Base-by-base conservation (phyloP, 2,329 filamentous ascomycete species). In the Fusarium pseudonygamai region DNA sequence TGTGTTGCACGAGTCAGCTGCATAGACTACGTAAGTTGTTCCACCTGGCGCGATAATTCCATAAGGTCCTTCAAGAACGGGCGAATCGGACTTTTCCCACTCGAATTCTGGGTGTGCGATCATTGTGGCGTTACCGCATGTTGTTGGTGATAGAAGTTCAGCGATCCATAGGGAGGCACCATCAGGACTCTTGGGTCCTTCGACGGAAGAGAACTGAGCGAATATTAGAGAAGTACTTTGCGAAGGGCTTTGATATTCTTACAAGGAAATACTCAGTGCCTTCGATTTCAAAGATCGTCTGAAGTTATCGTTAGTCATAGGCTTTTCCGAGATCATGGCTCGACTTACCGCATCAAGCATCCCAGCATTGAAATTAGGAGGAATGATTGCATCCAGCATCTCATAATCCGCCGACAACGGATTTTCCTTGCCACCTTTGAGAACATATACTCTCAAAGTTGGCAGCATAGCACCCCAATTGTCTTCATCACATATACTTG, bases 181-280 rank as follows among this genome's bases (percentile, higher is more conserved):
- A n/a, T 49, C 24, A n/a, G 55, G 55, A 3, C 55, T 58, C 6
- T 58, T 47, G 3, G 55, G 55, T 18, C 55, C 55, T 11, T 58
- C 30, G 12, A 58, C 55, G 2, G 55, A 58, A 32, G 55, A 58
- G 55, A 47, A 58, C 55, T 58, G 8, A 16, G 3, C 0, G 6
- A 1, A 1, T 11, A 1, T 58, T 4, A 58, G 55, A 10, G 22
- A 0, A 16, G 2, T 5, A 6, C 0, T 2, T 13, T 24, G 1
- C 6, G 1, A 14, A 24, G 14, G n/a, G 5, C 7, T 11, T 7
- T 3, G 0, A 3, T 1, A n/a, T 6, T 7, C 55, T n/a, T 16
- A 36, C 55, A 18, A 58, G 55, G 4, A 58, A 47, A 36, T 58
- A 58, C n/a, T 58, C 30, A 0, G 55, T 58, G n/a, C 40, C 55